Conservation (phyloP, 2,329 filamentous ascomycete genomes). For the Neoarthrinium moseri region DNA sequence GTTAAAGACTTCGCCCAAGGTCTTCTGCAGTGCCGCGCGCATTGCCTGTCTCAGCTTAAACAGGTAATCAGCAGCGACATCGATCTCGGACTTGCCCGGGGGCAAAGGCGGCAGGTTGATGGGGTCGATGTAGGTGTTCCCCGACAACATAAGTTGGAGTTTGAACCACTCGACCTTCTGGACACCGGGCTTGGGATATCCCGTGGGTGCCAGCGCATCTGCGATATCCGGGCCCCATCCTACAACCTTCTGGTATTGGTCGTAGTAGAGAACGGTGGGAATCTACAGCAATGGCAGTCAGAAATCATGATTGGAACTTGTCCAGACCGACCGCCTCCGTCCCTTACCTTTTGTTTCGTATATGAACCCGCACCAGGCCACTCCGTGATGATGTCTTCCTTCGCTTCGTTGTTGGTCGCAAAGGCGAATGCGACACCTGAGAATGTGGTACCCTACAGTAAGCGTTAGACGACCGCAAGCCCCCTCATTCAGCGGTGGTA, state of each 20-base stretch:
- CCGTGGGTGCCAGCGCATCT: constrained; percentile 91
- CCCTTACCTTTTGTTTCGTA: constrained; percentile 91
- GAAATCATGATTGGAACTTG: constrained; percentile 7
- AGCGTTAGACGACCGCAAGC: constrained; percentile 16
- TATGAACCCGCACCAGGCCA: constrained; percentile 98
- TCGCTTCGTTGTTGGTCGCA: constrained; percentile 94
- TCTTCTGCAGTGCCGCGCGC: constrained; percentile 94
- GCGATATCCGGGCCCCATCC: constrained; percentile 99
- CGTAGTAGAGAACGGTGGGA: constrained; percentile 98
- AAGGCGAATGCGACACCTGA: constrained; percentile 97
- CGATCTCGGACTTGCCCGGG: constrained; percentile 96
- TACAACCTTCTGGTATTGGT: constrained; percentile 99
- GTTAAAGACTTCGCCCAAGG: constrained; percentile 94
- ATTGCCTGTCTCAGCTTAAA: constrained; percentile 98
- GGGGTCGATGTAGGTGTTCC: constrained; percentile 98
- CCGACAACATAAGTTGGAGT: constrained; percentile 96
- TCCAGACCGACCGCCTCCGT: too few species aligned
- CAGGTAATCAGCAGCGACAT: constrained; percentile 98
- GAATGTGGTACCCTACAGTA: constrained; percentile 83
- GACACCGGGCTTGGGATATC: constrained; percentile 95
- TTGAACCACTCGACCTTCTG: constrained; percentile 99
- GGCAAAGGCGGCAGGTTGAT: constrained; percentile 98
- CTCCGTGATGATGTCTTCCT: constrained; percentile 98
- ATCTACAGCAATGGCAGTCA: constrained; percentile 58
- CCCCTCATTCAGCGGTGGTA: constrained; percentile 10